Base-by-base conservation (phyloP, 164 flowering plant genomes). In the Liquidambar formosana region DNA sequence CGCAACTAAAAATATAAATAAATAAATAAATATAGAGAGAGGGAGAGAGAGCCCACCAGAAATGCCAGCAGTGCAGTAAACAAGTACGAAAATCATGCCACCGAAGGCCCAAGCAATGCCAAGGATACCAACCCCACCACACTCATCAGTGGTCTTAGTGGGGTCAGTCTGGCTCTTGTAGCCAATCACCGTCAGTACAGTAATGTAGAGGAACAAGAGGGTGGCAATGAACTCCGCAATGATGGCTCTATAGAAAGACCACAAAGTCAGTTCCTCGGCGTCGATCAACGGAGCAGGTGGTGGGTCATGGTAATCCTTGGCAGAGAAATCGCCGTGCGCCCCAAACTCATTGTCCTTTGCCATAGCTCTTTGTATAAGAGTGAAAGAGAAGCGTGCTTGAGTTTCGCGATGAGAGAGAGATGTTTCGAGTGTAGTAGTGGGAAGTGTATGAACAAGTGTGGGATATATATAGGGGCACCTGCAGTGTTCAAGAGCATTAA, bases 101-200 rank as follows among this genome's bases (percentile, higher is more conserved):
- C 91, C 91, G 27, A 89, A 86, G 57, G 93, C 85, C 93, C 89
- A 87, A 21, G 93, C 91, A 46, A 89, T 84, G 12, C 91, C 91
- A 11, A 89, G 85, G 62, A 86, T 75, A 23, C 91, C 93, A 57
- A 86, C 93, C 0, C 93, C 91, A 13, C 81, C 80, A 33, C 93
- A 86, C 0, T 43, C 71, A 22, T 78, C 84, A 6, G 49, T 71
- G 38, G 48, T 59, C 4, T 26, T n/a, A 5, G 14, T 19, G 0
- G 73, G 19, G 53, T 79, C 86, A 19, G 43, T 73, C 57, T 83
- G 85, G 63, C 65, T 69, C 69, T 78, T 83, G 85, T 85, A 82
- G 0, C 92, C 92, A 25, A 88, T 88, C 21, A 86, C 92, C 0
- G 92, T 88, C 64, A 80, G 57, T 3, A 86, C 87, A 0, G 88